Conservation (phyloP, 768 basidiomycete species). For the Tulasnella sp. region DNA sequence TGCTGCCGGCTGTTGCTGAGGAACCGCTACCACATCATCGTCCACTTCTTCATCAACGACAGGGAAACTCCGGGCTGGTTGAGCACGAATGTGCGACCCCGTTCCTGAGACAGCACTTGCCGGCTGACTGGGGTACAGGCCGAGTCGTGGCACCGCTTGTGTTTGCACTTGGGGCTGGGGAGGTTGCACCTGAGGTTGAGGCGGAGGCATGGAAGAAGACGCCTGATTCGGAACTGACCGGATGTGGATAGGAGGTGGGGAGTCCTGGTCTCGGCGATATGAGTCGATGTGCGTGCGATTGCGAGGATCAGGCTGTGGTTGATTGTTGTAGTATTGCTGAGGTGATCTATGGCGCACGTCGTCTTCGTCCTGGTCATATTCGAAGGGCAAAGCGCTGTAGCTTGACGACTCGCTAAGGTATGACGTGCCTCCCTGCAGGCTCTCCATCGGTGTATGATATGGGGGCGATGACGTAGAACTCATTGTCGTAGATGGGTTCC, state of each 20-base stretch:
- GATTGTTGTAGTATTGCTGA: not conserved
- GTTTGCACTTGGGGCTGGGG: not conserved
- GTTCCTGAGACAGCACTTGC: not conserved
- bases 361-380: constrained; percentile 15
- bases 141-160: not conserved
- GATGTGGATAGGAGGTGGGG: constrained; percentile 6
- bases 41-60: constrained; percentile 6
- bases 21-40: constrained; percentile 3
- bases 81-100: not conserved
- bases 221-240: not conserved
- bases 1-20: not conserved
- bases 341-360: not conserved
- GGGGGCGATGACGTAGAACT: not conserved
- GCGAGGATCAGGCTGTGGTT: not conserved
- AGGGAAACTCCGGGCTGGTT: constrained; percentile 7
- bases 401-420: constrained; percentile 8
- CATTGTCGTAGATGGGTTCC: not conserved
- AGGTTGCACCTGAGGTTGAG: not conserved
- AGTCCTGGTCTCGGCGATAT: constrained; percentile 7
- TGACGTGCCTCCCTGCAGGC: not conserved
- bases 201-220: not conserved
- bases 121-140: not conserved
- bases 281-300: constrained; percentile 1
- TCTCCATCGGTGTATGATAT: constrained; percentile 4
- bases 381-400: constrained; percentile 7